Base-by-base conservation (phyloP, 1,284 basidiomycete genomes). In the Ganoderma leucocontextum region DNA sequence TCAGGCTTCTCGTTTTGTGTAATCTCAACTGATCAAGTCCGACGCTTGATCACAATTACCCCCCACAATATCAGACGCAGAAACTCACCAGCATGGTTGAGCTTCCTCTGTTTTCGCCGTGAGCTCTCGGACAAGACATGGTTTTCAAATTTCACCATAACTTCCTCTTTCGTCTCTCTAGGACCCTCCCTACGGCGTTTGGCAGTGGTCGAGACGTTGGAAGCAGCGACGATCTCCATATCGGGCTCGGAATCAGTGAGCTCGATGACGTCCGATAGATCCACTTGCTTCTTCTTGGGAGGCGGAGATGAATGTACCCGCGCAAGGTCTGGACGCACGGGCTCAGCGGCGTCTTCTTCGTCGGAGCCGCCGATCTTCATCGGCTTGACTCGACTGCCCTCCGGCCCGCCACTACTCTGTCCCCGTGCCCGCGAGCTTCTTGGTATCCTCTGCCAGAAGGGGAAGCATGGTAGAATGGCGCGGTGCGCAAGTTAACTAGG, bases 211-310 rank as follows among this genome's bases (percentile, higher is more conserved):
- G 59, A 44, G n/a, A 19, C 12, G 12, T 60, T 33, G 22, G 59
- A 60, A 36, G 59, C 4, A 13, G 15, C 39, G 59, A 60, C 59
- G 39, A 44, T 44, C 41, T 33, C 39, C 22, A 19, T 22, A 44
- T 60, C 59, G 39, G 59, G 39, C n/a, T 41, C 39, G 39, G 59
- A 42, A 33, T 60, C 59, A 35, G 59, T 41, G 38, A 60, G 59
- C 8, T 60, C 59, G 59, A 60, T 60, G 39, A 41, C 59, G 17
- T 60, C 59, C 17, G 33, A 38, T 35, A 58, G 55, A 58, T 58
- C 55, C 29, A 38, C 19, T 22, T 0, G 22, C 55, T 58, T 58
- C 55, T 58, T 58, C 35, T 38, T 35, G 35, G 35, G 19, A 12
- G 35, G 35, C 55, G 55, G 35, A 58, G 35, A 38, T 38, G 55